Conservation (phyloP, 805 yeast genomes). For the Sugiyamaella qingdaonensis region DNA sequence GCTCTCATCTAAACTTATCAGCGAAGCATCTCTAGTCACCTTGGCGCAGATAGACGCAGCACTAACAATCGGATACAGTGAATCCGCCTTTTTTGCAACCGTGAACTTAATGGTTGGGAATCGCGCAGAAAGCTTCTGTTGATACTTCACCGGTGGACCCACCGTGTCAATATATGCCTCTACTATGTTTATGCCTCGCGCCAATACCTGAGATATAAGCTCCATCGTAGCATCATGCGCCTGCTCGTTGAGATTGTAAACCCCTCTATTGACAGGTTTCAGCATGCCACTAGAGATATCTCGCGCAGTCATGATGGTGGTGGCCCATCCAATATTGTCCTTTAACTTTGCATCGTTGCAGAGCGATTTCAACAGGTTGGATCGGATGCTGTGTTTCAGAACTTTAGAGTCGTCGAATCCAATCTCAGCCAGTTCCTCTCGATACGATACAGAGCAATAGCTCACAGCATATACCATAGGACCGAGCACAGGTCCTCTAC, state of each 20-base stretch:
- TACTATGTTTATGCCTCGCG: constrained; percentile 55
- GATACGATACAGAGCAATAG: constrained; percentile 59
- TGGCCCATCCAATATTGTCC: constrained; percentile 78
- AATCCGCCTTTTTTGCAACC: constrained; percentile 93
- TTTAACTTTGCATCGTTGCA: constrained; percentile 46
- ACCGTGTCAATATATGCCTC: constrained; percentile 92
- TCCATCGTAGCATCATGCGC: constrained; percentile 93
- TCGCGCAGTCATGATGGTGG: constrained; percentile 76
- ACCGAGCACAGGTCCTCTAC: constrained; percentile 96
- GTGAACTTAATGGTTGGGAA: constrained; percentile 72
- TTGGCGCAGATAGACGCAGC: constrained; percentile 95
- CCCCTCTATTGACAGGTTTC: constrained; percentile 46
- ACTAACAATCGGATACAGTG: constrained; percentile 85
- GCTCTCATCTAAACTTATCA: constrained; percentile 29
- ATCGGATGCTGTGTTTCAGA: constrained; percentile 66
- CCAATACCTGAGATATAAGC: constrained; percentile 62
- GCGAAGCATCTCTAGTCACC: constrained; percentile 79
- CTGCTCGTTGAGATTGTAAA: constrained; percentile 83
- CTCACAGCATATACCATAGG: constrained; percentile 96
- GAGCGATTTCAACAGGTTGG: constrained; percentile 54
- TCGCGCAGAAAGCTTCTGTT: constrained; percentile 58
- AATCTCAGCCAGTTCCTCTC: constrained; percentile 47
- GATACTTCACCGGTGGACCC: constrained; percentile 88
- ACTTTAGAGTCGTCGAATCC: constrained; percentile 95
- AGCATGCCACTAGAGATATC: constrained; percentile 91